Base-by-base conservation (phyloP, 768 basidiomycete genomes). In the Russula earlei region DNA sequence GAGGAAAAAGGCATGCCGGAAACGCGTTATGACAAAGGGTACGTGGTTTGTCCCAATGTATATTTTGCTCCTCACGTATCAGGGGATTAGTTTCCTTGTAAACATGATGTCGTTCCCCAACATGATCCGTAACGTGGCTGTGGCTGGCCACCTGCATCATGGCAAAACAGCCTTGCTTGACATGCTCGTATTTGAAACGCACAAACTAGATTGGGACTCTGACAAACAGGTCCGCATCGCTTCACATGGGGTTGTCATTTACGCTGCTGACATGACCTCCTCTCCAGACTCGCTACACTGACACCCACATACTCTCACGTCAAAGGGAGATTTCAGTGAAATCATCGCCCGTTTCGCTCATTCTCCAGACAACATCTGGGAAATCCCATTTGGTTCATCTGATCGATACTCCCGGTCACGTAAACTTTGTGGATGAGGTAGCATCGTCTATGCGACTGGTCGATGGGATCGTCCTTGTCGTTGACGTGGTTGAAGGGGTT, bases 401-500 rank as follows among this genome's bases (percentile, higher is more conserved):
- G 29, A 85, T 99, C 64, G 96, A 99, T 69, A 98, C 96, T 0
- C 96, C 96, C 3, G 96, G 96, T 33, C 96, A 99, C 65, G 91
- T 94, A 57, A 98, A 98, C 71, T 98, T 99, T 67, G 81, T 94
- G n/a, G 96, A 99, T 66, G 96, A 99, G 71, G 92, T 92, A 20
- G 94, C 93, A 2, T 82, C 86, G 7, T 77, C 90, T 8, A 82
- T 94, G 55, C 80, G 96, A 42, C 72, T 97, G 37, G 85, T 81
- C 17, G 96, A 99, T 67, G 96, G 96, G 33, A 83, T 96, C 43
- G 70, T 98, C 1, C 71, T 99, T 22, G 94, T 98, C 1, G 94
- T 99, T 3, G 96, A 99, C 65, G 96, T 90, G n/a, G 89, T 98
- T 5, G 96, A 98, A 74, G 96, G 96, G 64, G 95, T 95, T 67